Base-by-base conservation (phyloP, 192 early-diverging fungal species). In the Umbelopsis sp. region DNA sequence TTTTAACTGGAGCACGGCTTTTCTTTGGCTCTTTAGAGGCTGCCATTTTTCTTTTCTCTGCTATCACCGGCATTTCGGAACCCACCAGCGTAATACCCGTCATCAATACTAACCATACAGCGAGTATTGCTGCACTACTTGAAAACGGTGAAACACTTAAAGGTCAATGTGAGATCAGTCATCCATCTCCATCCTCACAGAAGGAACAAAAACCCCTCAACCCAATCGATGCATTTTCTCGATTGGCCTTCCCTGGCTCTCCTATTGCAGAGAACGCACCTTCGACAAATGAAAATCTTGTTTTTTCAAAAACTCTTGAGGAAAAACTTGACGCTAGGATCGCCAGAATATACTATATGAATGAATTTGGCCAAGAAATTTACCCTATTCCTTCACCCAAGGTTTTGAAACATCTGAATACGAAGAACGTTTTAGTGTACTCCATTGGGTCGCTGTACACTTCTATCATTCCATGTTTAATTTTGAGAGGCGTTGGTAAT, bases 141-240 rank as follows among this genome's bases (percentile, higher is more conserved):
- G 88, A 90, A 48, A 80, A 92, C 64, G 89, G 89, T 9, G 67
- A 81, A n/a, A 80, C 78, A 0, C 81, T 93, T 18, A 46, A 81
- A 30, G 91, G 91, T 16, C 91, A 93, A 69, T 93, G 91, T 68
- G 89, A 91, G 46, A 93, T 93, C 49, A 88, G 86, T 23, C 91
- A 93, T 78, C 91, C 91, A 8, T 71, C 74, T 3, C 35, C 69
- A 20, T 44, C 30, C 13, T 46, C 44, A 27, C 27, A 27, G 20
- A 58, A 46, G 23, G 18, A 70, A 22, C 48, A 68, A 7, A 71
- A 41, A 2, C n/a, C 47, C 5, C 48, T 78, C 46, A 80, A 80
- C 46, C 78, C 78, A 41, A 80, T 80, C 27, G 78, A 80, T 50
- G 78, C 78, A 13, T 80, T 80, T 41, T 80, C 78, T 2, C 52